Percentiles rank a stretch among this genome's conserved stretches.
phyloP scores from a whole-genome alignment of 805 yeast genomes.

The Phaffomyces thermotolerans region DNA sequence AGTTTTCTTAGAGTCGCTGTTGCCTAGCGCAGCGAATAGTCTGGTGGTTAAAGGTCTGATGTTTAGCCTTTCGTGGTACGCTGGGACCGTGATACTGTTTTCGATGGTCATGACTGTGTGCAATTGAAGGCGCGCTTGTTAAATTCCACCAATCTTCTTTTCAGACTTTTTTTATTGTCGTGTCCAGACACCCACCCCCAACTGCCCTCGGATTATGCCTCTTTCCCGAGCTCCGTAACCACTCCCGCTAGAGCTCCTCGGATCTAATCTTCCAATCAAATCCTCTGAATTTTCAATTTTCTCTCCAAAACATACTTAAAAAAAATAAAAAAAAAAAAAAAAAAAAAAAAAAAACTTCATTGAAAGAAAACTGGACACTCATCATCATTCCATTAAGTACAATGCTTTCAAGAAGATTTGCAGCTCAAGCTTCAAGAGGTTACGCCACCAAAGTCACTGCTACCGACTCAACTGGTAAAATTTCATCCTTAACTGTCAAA shows the following conservation, averaged over 20 bases:
- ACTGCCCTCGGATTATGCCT: background rate
- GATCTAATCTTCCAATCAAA: slow-evolving; percentile 19
- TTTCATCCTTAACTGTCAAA: slow-evolving; percentile 71
- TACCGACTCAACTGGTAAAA: slow-evolving; percentile 51
- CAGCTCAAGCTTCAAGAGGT: slow-evolving; percentile 25
- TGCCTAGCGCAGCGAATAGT: slow-evolving; percentile 41
- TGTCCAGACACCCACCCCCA: no score
- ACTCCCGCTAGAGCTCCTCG: background rate
- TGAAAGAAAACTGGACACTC: background rate
- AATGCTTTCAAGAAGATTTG: slow-evolving; percentile 24
- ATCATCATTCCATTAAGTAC: background rate
- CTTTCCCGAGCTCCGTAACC: background rate
- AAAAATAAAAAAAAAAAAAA: slow-evolving; percentile 2
- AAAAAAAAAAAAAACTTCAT: slow-evolving; percentile 4
- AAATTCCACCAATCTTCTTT: no score
- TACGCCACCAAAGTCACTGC: slow-evolving; percentile 40
- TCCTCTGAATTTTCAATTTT: slow-evolving; percentile 19
- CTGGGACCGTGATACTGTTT: slow-evolving; percentile 41
- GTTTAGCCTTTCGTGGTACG: slow-evolving; percentile 42
- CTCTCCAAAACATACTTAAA: background rate
- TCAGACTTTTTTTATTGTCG: background rate
- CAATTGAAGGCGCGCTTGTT: no score
- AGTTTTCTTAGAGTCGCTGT: slow-evolving; percentile 32
- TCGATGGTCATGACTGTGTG: slow-evolving; percentile 25
- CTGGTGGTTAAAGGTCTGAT: slow-evolving; percentile 43